These are phyloP conservation scores for Claviceps humidiphila DNA, from an alignment of 2,329 filamentous ascomycete genomes.

Conservation along the genomic window DNA sequence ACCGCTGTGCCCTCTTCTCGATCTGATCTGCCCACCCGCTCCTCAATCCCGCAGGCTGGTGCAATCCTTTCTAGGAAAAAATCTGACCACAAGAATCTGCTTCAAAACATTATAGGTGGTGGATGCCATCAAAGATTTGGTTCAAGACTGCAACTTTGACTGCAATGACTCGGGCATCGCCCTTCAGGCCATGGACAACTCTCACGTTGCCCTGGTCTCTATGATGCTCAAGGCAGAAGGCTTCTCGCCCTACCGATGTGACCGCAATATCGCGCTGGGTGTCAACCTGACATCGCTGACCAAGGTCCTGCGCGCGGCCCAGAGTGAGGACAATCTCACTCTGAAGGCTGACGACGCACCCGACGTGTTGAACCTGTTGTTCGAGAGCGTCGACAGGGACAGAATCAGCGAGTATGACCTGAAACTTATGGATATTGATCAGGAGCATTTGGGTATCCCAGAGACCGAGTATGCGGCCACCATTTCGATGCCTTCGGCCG, in stretches of 20 bases:
- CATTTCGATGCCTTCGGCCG: conserved; percentile 72
- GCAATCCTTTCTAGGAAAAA: too few relatives aligned
- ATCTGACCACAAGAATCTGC: background rate
- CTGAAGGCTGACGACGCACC: conserved; percentile 96
- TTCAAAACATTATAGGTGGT: conserved; percentile 57
- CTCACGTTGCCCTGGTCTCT: conserved; percentile 93
- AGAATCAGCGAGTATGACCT: conserved; percentile 97
- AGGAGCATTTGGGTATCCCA: conserved; percentile 96
- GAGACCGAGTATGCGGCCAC: conserved; percentile 97
- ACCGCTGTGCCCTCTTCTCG: conserved; percentile 6
- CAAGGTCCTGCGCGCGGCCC: conserved; percentile 89
- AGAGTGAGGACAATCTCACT: conserved; percentile 88
- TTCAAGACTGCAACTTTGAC: conserved; percentile 99
- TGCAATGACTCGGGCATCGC: conserved; percentile 99
- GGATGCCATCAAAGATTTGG: conserved; percentile 97
- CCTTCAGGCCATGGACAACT: conserved; percentile 99
- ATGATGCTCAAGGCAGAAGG: conserved; percentile 96
- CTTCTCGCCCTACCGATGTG: conserved; percentile 92
- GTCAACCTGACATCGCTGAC: conserved; percentile 95
- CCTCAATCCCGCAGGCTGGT: too few relatives aligned
- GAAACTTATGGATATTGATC: conserved; percentile 99
- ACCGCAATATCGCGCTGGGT: conserved; percentile 95
- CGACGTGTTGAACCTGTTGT: conserved; percentile 88
- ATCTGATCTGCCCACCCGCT: background rate
- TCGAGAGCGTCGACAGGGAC: conserved; percentile 81